Conservation (phyloP, 768 basidiomycete species). For the Hemileccinum impolitum region DNA sequence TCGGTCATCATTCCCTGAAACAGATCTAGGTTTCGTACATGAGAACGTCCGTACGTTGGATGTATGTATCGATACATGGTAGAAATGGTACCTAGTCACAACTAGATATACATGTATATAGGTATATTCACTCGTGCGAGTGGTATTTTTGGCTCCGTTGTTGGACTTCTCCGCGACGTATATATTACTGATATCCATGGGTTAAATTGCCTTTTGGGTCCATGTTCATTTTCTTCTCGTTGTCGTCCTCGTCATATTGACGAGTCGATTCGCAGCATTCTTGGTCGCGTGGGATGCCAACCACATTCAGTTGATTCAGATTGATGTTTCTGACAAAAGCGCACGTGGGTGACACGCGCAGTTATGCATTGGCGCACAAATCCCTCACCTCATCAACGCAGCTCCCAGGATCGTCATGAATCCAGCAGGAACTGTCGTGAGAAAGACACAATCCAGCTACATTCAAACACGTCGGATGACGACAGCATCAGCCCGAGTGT, state of each 20-base stretch:
- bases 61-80: background rate
- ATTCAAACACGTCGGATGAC: no score
- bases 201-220: no score
- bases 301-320: background rate
- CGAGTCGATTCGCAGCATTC: background rate
- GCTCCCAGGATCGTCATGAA: slow-evolving; percentile 9
- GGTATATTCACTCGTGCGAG: no score
- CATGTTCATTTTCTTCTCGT: background rate
- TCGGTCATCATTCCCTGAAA: slow-evolving; percentile 26
- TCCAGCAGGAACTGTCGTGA: slow-evolving; percentile 11
- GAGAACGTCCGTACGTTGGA: no score
- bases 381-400: slow-evolving; percentile 6
- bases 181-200: no score
- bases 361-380: background rate
- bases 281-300: background rate
- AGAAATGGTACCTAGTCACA: background rate
- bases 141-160: no score
- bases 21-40: no score
- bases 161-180: no score
- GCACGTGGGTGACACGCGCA: no score
- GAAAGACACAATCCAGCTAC: slow-evolving; percentile 12
- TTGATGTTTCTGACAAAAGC: slow-evolving; percentile 4
- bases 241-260: background rate
- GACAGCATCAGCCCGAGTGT: background rate
- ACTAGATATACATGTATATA: no score